These are phyloP conservation scores for Harringtonia aguacate DNA, from an alignment of 2,329 filamentous ascomycete genomes.

Conservation along the genomic window DNA sequence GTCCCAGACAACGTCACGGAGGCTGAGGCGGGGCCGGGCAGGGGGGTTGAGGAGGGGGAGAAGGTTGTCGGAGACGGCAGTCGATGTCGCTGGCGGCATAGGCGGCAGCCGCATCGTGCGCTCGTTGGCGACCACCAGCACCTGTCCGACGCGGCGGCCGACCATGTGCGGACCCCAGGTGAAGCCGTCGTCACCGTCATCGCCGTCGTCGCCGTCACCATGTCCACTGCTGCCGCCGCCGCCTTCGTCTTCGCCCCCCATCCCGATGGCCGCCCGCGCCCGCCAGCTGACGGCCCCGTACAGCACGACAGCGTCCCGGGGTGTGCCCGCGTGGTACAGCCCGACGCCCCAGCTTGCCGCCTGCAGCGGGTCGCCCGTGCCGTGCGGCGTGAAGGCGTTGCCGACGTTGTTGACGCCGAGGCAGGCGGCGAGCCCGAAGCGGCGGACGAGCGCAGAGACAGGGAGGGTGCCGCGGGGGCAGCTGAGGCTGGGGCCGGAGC, in stretches of 20 bases:
- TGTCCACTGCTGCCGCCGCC: neutral
- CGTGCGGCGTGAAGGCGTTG: conserved; percentile 64
- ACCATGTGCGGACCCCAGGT: neutral
- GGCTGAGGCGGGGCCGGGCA: conserved; percentile 17
- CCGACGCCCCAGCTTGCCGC: conserved; percentile 54
- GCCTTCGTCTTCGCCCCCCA: conserved; percentile 7
- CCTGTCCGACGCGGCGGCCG: conserved; percentile 1
- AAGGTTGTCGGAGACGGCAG: neutral
- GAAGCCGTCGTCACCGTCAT: neutral
- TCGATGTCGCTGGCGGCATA: conserved; percentile 1
- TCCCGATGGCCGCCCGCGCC: conserved; percentile 23
- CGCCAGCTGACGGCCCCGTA: conserved; percentile 29
- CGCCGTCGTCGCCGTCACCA: neutral
- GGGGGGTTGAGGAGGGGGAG: conserved; percentile 6
- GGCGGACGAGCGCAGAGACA: conserved; percentile 47
- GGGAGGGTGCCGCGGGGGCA: conserved; percentile 49
- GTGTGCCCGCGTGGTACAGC: conserved; percentile 56
- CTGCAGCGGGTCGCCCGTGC: conserved; percentile 53
- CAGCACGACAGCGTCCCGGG: conserved; percentile 44
- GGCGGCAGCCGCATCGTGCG: conserved; percentile 14
- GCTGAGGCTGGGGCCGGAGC: conserved; percentile 4
- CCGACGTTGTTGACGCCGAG: conserved; percentile 63
- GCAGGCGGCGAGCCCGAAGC: conserved; percentile 46
- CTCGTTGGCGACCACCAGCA: conserved; percentile 19
- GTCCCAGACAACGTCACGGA: conserved; percentile 28